Base-by-base conservation (phyloP, 768 basidiomycete genomes). In the Harrya chromipes region DNA sequence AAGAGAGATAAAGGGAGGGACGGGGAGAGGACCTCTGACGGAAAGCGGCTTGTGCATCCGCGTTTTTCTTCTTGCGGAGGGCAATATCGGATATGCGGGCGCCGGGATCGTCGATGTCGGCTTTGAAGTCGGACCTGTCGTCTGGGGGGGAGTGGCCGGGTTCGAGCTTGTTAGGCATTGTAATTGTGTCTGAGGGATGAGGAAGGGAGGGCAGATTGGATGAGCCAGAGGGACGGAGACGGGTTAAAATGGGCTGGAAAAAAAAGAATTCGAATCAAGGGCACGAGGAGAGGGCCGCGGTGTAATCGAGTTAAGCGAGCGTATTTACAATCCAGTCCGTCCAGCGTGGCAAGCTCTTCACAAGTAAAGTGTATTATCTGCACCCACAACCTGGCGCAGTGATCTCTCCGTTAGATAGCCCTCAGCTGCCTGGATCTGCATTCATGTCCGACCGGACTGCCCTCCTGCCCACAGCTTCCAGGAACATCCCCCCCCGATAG, bases 1-100 rank as follows among this genome's bases (percentile, higher is more conserved):
- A 54, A 49, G n/a, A 27, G 46, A 38, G 43, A 49, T 43, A 14
- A 16, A 33, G 10, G 19, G 39, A 20, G 21, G 27, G 31, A n/a
- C 17, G n/a, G 33, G 46, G 41, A 26, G 54, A 53, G 62, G 42
- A 68, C 57, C 87, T 72, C 42, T 85, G 85, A 55, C 87, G 77
- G 68, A 90, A 91, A 51, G 88, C 87, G 46, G 90, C 89, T 70
- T 92, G 90, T 3, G 90, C 90, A 63, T 90, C 87, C 31, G 90
- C 90, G 60, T 92, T 92, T 73, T 92, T 92, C 76, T 88, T 89
- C 74, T 89, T 90, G 56, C 88, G 74, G 59, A 87, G 74, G 29
- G 84, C 83, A 12, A 85, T 78, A 67, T 87, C 85, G 56, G 83
- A 76, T 65, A 83, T 65, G 54, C 78, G 77, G 39, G 73, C 59